These are phyloP conservation scores for Peniophora sp. DNA, from an alignment of 1,284 basidiomycete genomes.

Conservation along the genomic window DNA sequence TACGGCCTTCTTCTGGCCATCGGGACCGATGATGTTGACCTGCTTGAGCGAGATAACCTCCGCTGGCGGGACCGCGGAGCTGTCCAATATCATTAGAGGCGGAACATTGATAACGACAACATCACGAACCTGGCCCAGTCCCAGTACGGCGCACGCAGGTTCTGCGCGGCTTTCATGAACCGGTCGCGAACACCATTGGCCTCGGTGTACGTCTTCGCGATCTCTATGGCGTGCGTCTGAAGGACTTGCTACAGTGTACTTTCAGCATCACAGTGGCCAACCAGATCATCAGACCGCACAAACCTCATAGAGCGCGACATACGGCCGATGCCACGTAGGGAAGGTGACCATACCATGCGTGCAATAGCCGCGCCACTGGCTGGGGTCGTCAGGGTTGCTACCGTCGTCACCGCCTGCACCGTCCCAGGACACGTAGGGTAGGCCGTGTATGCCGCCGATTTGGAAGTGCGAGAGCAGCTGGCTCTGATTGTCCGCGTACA, in stretches of 20 bases:
- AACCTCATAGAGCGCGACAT: constrained; percentile 43
- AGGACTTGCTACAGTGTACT: constrained; percentile 32
- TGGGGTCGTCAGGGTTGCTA: not conserved
- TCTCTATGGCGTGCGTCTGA: constrained; percentile 25
- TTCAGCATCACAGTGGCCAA: not conserved
- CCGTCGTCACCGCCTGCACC: constrained; percentile 20
- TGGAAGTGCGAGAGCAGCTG: constrained; percentile 33
- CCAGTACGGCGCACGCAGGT: constrained; percentile 41
- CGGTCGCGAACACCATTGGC: constrained; percentile 14
- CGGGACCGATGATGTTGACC: constrained; percentile 29
- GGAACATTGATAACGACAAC: no score
- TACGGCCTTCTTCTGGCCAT: constrained; percentile 24
- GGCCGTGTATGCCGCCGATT: constrained; percentile 41
- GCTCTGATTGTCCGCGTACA: constrained; percentile 24
- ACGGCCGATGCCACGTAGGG: constrained; percentile 47
- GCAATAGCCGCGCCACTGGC: constrained; percentile 35
- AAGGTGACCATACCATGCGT: constrained; percentile 41
- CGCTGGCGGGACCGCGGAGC: constrained; percentile 31
- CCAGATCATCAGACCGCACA: constrained; percentile 4
- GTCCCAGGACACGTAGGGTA: constrained; percentile 36
- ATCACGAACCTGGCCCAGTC: constrained; percentile 31
- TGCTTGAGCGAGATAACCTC: constrained; percentile 29
- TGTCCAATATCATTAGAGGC: not conserved
- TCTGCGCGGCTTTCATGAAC: constrained; percentile 29
- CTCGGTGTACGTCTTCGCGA: constrained; percentile 32